phyloP scores from a whole-genome alignment of 179 eudicot genomes.

The Monotropa hypopitys region DNA sequence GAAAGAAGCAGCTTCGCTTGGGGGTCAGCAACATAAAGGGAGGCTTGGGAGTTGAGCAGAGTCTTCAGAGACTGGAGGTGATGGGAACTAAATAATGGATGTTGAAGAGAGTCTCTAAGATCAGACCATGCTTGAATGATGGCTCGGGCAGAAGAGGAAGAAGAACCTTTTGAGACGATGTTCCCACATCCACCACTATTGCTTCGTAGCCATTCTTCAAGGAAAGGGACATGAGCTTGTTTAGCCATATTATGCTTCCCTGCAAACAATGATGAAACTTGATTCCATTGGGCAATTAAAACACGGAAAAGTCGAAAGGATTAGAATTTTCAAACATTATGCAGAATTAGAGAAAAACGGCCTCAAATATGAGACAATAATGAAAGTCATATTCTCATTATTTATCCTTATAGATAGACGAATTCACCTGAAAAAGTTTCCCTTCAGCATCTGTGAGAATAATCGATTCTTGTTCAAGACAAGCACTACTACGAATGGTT shows the following conservation, averaged over 20 bases:
- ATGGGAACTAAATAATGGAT: conserved; percentile 28
- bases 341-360: not conserved
- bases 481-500: not conserved
- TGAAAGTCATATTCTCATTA: not conserved
- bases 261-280: conserved; percentile 11
- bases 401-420: not conserved
- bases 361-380: not conserved
- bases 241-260: conserved; percentile 43
- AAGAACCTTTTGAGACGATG: conserved; percentile 15
- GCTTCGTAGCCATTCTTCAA: conserved; percentile 72
- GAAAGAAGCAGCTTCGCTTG: conserved; percentile 75
- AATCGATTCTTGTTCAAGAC: not conserved
- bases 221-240: conserved; percentile 46
- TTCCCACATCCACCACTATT: conserved; percentile 22
- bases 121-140: conserved; percentile 88
- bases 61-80: conserved; percentile 47
- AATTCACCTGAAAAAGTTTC: not conserved
- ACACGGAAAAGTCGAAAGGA: not conserved
- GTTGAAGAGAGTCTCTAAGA: conserved; percentile 56
- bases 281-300: not conserved
- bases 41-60: conserved; percentile 34
- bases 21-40: conserved; percentile 84
- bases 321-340: not conserved
- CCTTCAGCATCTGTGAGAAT: not conserved
- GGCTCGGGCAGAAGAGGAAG: conserved; percentile 52